These are phyloP conservation scores for Fusarium anthophilum DNA, from an alignment of 2,329 filamentous ascomycete species.

Conservation along the genomic window DNA sequence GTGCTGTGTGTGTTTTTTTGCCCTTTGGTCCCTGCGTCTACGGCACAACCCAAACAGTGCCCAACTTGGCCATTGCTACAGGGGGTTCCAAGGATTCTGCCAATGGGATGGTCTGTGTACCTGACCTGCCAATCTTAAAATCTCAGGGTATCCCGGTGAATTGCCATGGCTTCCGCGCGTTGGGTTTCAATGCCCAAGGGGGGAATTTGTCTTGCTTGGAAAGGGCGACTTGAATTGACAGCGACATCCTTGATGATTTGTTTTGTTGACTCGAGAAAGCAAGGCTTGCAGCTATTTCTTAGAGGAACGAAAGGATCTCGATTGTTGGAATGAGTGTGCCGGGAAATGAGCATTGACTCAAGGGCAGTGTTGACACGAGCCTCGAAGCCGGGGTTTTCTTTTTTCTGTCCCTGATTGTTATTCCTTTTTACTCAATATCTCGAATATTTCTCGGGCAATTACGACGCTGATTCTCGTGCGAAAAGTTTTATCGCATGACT, in stretches of 20 bases:
- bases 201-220: not conserved
- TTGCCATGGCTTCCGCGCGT: not conserved
- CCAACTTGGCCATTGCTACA: conserved; percentile 17
- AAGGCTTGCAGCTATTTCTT: not conserved
- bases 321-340: conserved; percentile 22
- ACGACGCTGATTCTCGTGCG: not conserved
- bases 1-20: not conserved
- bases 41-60: conserved; percentile 19
- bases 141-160: conserved; percentile 31
- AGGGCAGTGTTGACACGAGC: not conserved
- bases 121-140: conserved; percentile 29
- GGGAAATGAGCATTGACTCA: not conserved
- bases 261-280: not conserved
- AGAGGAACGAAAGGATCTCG: conserved; percentile 4
- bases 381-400: not conserved
- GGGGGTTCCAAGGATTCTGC: conserved; percentile 12
- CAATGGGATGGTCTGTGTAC: conserved; percentile 14
- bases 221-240: conserved; percentile 2
- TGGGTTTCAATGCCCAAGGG: conserved; percentile 32
- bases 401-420: not conserved
- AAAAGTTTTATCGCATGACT: conserved; percentile 1
- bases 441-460: conserved; percentile 2
- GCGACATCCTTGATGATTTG: not conserved
- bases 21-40: not conserved
- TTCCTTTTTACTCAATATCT: not conserved